Percentiles rank a stretch among this genome's conserved stretches.
phyloP scores from a whole-genome alignment of 2,329 filamentous ascomycete genomes.

The Monascus ruber region DNA sequence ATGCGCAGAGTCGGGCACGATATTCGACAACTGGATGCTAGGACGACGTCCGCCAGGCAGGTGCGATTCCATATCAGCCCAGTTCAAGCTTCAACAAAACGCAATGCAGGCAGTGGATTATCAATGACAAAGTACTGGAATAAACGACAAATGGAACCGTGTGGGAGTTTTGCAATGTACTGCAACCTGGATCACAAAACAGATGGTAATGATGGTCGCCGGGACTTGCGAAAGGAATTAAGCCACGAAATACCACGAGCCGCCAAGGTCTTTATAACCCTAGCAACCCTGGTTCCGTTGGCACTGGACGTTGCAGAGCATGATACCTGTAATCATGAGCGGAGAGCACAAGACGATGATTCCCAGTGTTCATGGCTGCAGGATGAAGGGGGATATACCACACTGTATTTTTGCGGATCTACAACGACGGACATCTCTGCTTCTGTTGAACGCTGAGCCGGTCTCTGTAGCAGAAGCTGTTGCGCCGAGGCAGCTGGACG shows the following conservation, averaged over 20 bases:
- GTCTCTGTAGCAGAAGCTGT: conserved; percentile 21
- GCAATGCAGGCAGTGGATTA: too few relatives aligned
- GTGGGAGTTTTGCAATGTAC: conserved; percentile 45
- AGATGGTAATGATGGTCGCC: conserved; percentile 60
- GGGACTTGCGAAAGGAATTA: conserved; percentile 72
- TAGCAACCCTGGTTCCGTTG: conserved; percentile 52
- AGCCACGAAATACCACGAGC: conserved; percentile 71
- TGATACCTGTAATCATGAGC: conserved; percentile 59
- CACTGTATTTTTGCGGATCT: conserved; percentile 31
- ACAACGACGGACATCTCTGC: conserved; percentile 39
- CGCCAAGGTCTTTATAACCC: conserved; percentile 57
- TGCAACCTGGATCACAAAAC: conserved; percentile 61
- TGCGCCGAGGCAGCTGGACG: conserved; percentile 21
- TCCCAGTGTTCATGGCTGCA: conserved; percentile 56
- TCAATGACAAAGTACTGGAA: too few relatives aligned
- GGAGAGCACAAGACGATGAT: conserved; percentile 51
- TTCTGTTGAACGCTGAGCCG: conserved; percentile 13
- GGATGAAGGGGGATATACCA: conserved; percentile 49
- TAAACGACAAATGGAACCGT: conserved; percentile 49
- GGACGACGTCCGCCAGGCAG: too few relatives aligned
- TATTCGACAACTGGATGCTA: too few relatives aligned
- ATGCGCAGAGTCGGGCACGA: too few relatives aligned
- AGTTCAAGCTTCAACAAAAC: too few relatives aligned
- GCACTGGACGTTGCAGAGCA: conserved; percentile 63
- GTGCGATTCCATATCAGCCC: too few relatives aligned